These are phyloP conservation scores for Cutaneotrichosporon sp. DNA, from an alignment of 1,284 basidiomycete genomes.

Conservation along the genomic window DNA sequence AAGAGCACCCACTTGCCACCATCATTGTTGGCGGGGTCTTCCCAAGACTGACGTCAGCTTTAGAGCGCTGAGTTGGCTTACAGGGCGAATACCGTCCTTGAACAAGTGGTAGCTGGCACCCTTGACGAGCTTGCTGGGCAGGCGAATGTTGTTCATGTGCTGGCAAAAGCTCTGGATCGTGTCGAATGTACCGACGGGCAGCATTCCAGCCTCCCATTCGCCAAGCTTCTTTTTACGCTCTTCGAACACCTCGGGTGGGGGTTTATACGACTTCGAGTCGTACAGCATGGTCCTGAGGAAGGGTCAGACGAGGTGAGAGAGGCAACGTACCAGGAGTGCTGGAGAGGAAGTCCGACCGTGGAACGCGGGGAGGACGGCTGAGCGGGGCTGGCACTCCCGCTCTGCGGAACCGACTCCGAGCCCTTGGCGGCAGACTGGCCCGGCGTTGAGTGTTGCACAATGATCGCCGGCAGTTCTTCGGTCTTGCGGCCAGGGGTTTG, in stretches of 20 bases:
- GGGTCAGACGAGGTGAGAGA: too few relatives aligned
- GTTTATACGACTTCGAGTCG: conserved; percentile 71
- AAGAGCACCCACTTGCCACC: conserved; percentile 94
- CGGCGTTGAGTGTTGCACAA: conserved; percentile 27
- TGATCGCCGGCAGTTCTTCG: conserved; percentile 16
- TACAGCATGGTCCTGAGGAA: conserved; percentile 75
- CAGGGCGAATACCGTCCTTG: conserved; percentile 56
- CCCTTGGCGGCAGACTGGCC: neutral
- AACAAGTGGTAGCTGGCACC: conserved; percentile 92
- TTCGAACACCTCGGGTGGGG: conserved; percentile 52
- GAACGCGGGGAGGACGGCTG: neutral
- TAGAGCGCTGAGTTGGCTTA: conserved; percentile 13
- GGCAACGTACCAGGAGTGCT: conserved; percentile 68
- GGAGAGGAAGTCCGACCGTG: conserved; percentile 65
- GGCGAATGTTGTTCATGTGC: conserved; percentile 92
- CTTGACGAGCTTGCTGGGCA: conserved; percentile 76
- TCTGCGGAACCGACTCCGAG: neutral
- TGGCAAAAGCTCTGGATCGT: conserved; percentile 84
- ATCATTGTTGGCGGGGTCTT: conserved; percentile 81
- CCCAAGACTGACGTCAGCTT: conserved; percentile 76
- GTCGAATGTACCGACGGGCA: conserved; percentile 71
- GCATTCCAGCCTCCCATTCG: conserved; percentile 60
- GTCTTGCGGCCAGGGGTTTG: conserved; percentile 1
- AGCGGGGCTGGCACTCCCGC: neutral
- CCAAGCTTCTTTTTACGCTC: conserved; percentile 23